Evolutionary conservation across 805 yeast species (phyloP).

Genomic region (Sugiyamaella marilandica): DNA sequence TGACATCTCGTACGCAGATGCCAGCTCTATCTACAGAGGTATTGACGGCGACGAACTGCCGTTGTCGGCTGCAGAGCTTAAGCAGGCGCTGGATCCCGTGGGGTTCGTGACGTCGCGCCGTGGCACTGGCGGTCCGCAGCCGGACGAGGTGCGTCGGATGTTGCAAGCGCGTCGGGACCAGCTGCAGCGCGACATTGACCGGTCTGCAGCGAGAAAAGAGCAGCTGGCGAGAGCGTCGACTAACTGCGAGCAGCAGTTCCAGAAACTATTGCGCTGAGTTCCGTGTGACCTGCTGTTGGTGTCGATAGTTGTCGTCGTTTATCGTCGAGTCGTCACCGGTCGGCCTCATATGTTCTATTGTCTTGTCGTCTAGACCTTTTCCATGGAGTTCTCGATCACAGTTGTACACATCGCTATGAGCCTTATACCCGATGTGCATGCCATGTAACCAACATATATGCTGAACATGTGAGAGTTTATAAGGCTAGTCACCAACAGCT

Average conservation of each 20-base stretch:
- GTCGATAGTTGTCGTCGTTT: too few species aligned
- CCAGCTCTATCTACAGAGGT: slow-evolving; percentile 7
- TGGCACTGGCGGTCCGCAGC: slow-evolving; percentile 16
- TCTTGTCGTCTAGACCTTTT: too few species aligned
- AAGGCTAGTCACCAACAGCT: too few species aligned
- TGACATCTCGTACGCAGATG: slow-evolving; percentile 9
- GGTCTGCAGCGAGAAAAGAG: not conserved
- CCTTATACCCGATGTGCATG: too few species aligned
- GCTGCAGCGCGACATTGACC: not conserved
- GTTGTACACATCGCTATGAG: too few species aligned
- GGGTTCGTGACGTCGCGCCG: slow-evolving; percentile 6
- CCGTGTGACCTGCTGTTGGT: too few species aligned
- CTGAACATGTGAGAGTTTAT: too few species aligned
- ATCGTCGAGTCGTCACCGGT: too few species aligned
- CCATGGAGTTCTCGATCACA: too few species aligned
- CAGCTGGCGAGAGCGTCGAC: not conserved
- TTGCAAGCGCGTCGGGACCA: slow-evolving; percentile 1
- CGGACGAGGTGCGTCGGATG: slow-evolving; percentile 9
- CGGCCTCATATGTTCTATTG: too few species aligned
- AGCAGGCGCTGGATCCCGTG: slow-evolving; percentile 12
- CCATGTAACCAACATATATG: too few species aligned
- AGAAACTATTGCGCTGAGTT: not conserved
- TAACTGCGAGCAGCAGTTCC: not conserved
- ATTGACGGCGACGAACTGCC: slow-evolving; percentile 8
- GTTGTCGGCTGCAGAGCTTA: slow-evolving; percentile 7